Base-by-base conservation (phyloP, 495 filamentous ascomycete species). In the Xylaria palmicola region DNA sequence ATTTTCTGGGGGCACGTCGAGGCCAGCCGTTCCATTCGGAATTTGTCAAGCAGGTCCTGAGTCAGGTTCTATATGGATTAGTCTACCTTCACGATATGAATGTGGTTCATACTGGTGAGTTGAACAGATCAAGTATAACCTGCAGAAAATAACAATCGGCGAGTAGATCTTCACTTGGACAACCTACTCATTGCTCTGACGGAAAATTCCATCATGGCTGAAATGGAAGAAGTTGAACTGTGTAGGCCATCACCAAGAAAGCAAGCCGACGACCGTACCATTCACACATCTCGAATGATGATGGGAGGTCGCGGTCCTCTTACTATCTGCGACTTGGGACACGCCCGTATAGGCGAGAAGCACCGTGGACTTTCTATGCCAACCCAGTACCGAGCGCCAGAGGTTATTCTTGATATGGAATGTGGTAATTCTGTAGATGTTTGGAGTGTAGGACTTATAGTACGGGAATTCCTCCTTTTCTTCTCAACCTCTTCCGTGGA, bases 61-160 rank as follows among this genome's bases (percentile, higher is more conserved):
- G 39, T 41, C 62, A 64, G 32, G 40, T 64, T 15, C 20, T 64
- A 3, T 3, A 37, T 24, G 56, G 53, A 4, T 39, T 64, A 26
- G 29, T 41, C n/a, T 64, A 59, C 19, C 62, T 64, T 43, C 56
- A 64, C 29, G 62, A 40, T 17, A 30, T 49, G 50, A 22, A 64
- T 6, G 44, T 64, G 45, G 53, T 64, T 22, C 56, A 64, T 54
- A 60, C 62, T 17, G 56, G 62, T 64, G 30, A 63, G 63, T 34
- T 29, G 36, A 19, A 27, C 43, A 15, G 10, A 15, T 54, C 19
- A 9, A 12, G 44, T 15, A 3, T 27, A 8, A 44, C 45, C 49
- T 27, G 22, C 13, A 29, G 45, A 27, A 6, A 13, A 36, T 29
- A 45, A 40, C 36, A 45, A 36, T 17, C 29, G 56, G 43, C 45